Percentiles rank a stretch among this genome's conserved stretches.
Evolutionary conservation across 768 basidiomycete genomes (phyloP).

Genomic region (Aureoboletus auriporus): DNA sequence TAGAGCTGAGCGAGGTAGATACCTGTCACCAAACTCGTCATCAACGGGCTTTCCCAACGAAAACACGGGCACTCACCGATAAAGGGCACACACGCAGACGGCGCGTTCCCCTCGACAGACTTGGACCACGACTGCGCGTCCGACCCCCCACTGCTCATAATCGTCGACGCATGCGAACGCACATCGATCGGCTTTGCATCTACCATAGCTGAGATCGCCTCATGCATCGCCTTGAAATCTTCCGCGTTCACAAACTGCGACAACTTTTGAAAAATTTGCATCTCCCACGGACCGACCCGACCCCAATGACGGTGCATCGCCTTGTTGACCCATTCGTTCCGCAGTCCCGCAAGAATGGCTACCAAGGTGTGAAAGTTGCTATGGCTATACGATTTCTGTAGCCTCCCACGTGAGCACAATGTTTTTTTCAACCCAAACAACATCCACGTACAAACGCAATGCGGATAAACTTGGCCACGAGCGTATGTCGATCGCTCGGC

Average conservation of each 20-base stretch:
- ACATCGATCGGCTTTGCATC: conserved; percentile 61
- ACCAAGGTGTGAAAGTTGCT: conserved; percentile 78
- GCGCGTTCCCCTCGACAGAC: conserved; percentile 40
- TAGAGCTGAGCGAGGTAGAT: conserved; percentile 73
- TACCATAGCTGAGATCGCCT: conserved; percentile 56
- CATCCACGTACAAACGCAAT: conserved; percentile 68
- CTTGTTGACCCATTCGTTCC: conserved; percentile 60
- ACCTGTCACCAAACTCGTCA: conserved; percentile 37
- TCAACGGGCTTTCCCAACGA: neutral
- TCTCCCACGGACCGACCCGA: conserved; percentile 66
- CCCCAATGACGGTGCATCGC: conserved; percentile 68
- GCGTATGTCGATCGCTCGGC: conserved; percentile 54
- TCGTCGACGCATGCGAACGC: conserved; percentile 50
- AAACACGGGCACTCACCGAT: conserved; percentile 49
- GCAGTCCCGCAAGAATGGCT: conserved; percentile 75
- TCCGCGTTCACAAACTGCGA: conserved; percentile 57
- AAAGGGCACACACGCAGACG: conserved; percentile 74
- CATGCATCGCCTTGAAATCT: conserved; percentile 72
- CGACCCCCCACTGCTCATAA: conserved; percentile 44
- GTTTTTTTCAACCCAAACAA: neutral
- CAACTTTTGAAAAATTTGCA: conserved; percentile 68
- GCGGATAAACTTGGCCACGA: conserved; percentile 79
- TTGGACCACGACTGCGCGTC: conserved; percentile 34
- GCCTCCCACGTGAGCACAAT: neutral
- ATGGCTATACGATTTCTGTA: conserved; percentile 74